Base-by-base conservation (phyloP, 768 basidiomycete genomes). In the Tubosaeta sp. region DNA sequence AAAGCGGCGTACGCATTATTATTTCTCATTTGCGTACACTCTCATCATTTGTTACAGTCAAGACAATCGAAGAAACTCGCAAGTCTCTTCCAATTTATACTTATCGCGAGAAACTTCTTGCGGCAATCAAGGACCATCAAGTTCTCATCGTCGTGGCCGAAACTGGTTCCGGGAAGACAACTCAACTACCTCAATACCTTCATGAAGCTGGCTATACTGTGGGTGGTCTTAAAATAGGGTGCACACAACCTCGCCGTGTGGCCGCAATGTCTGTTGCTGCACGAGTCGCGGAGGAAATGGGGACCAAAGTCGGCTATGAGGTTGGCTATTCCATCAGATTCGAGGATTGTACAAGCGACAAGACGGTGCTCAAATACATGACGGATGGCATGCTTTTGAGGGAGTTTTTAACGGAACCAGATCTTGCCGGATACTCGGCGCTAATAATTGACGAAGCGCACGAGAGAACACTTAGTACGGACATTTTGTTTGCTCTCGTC, bases 271-370 rank as follows among this genome's bases (percentile, higher is more conserved):
- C 90, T 39, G 96, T 99, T 46, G 96, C 96, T 4, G 94, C 95
- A 14, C 95, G 96, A 73, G 96, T 99, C 14, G 95, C 96, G 0
- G 96, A 98, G 55, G 96, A 99, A 72, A 94, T 98, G 87, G 96
- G 94, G 8, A 89, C 86, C 3, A 89, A 97, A 69, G 86, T 99
- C 35, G 96, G 96, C 10, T 90, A 94, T 60, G 95, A 98, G 72
- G 96, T 99, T 44, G 96, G 96, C n/a, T 99, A 99, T 70, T 95
- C 94, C 30, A 99, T 99, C 60, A 91, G 96, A 29, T 99, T 99
- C 72, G 96, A 99, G 71, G 96, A 99, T 69, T 96, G 94, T 69
- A 99, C 96, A 18, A 96, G 92, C 74, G 94, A 98, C 76, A 97
- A 96, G 76, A 99, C 96, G 4, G 87, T 94, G 39, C 76, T 99